Evolutionary conservation across 2,329 filamentous ascomycete genomes (phyloP).

Genomic region (Trichoderma afroharzianum): DNA sequence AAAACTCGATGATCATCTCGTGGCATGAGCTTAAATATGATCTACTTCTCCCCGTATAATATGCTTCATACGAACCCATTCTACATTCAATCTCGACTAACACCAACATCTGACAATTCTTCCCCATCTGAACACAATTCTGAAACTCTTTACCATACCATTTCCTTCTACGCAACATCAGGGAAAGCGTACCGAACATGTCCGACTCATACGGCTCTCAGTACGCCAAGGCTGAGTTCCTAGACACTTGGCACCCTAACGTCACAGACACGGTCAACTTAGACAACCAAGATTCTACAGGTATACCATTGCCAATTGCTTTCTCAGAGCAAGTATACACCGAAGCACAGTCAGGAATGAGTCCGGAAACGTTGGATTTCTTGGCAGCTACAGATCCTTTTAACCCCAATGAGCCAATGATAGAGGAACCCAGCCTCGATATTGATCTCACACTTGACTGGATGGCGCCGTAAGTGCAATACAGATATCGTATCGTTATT

Average conservation of each 20-base stretch:
- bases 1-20: background rate
- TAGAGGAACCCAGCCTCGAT: background rate
- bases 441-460: background rate
- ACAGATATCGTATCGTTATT: too few relatives aligned
- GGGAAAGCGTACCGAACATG: background rate
- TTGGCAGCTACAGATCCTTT: background rate
- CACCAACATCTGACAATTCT: background rate
- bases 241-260: background rate
- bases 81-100: background rate
- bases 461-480: background rate
- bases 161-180: background rate
- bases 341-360: background rate
- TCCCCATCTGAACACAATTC: background rate
- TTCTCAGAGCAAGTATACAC: background rate
- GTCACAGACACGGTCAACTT: background rate
- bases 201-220: background rate
- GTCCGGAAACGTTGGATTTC: background rate
- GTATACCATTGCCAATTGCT: background rate
- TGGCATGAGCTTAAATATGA: background rate
- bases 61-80: background rate
- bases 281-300: background rate
- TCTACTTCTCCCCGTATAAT: background rate
- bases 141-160: background rate
- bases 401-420: too few relatives aligned
- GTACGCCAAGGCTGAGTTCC: background rate